A percentile compares a stretch with the other conserved stretches of the same genome.
phyloP scores from a whole-genome alignment of 2,329 filamentous ascomycete genomes.

The Penicillium digitatum region DNA sequence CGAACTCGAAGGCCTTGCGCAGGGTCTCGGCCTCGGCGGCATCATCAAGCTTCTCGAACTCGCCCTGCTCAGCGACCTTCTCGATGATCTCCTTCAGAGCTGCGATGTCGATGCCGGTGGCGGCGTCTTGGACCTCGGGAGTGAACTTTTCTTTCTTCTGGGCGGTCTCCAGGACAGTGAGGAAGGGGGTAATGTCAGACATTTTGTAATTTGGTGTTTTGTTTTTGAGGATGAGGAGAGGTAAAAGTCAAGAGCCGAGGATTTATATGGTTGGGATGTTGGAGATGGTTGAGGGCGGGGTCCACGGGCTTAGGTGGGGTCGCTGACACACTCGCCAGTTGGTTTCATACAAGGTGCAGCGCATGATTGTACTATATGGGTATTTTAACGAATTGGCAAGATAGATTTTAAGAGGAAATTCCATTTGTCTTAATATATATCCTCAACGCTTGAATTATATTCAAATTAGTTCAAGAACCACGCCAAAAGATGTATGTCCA shows the following conservation, averaged over 20 bases:
- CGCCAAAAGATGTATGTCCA: background rate
- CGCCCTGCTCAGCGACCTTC: slow-evolving; percentile 15
- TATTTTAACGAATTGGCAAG: too few relatives aligned
- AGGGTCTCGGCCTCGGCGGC: slow-evolving; percentile 16
- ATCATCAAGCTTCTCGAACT: slow-evolving; percentile 15
- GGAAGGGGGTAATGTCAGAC: slow-evolving; percentile 28
- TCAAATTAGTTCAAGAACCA: background rate
- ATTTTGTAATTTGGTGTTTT: slow-evolving; percentile 19
- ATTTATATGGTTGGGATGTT: slow-evolving; percentile 11
- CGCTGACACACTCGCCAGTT: slow-evolving; percentile 17
- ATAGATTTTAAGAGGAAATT: background rate
- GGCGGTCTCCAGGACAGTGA: slow-evolving; percentile 25
- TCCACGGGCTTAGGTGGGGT: slow-evolving; percentile 5
- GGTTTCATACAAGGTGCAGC: background rate
- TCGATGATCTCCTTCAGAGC: slow-evolving; percentile 24
- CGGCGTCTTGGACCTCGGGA: slow-evolving; percentile 27
- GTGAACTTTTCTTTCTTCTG: slow-evolving; percentile 29
- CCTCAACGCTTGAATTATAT: background rate
- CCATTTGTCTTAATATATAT: background rate
- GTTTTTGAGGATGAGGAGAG: background rate
- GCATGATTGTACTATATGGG: too few relatives aligned
- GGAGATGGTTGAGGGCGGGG: slow-evolving; percentile 10
- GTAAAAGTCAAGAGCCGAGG: background rate
- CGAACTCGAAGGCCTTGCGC: slow-evolving; percentile 30
- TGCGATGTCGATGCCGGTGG: slow-evolving; percentile 23